phyloP scores from a whole-genome alignment of 1,139 yeast species.

The Candida sp. region DNA sequence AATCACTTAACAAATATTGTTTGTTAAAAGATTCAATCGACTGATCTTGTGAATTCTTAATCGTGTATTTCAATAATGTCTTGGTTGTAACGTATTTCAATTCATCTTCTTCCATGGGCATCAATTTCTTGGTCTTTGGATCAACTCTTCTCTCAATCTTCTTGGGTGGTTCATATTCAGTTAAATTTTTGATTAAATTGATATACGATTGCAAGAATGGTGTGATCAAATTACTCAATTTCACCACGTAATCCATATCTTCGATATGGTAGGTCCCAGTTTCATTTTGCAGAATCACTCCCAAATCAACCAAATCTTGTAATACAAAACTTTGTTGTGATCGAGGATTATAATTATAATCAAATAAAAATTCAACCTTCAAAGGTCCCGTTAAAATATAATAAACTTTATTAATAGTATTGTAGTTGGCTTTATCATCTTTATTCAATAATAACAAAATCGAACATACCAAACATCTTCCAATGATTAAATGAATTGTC shows the following conservation, averaged over 20 bases:
- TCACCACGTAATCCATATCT: conserved; percentile 19
- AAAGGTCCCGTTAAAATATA: conserved; percentile 38
- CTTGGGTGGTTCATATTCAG: conserved; percentile 10
- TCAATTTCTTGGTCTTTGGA: conserved; percentile 5
- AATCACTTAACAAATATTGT: conserved; percentile 41
- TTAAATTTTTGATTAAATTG: conserved; percentile 27
- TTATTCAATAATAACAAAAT: conserved; percentile 19
- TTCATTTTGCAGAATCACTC: conserved; percentile 11
- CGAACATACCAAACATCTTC: conserved; percentile 33
- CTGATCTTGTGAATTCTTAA: conserved; percentile 10
- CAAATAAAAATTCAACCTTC: conserved; percentile 45
- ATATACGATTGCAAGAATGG: conserved; percentile 41
- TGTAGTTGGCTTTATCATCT: conserved; percentile 12
- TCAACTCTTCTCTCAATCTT: conserved; percentile 3
- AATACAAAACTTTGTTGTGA: conserved; percentile 29
- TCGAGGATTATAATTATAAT: conserved; percentile 33
- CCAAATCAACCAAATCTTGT: conserved; percentile 19
- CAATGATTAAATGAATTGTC: conserved; percentile 38
- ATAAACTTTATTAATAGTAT: conserved; percentile 23
- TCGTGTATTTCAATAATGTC: conserved; percentile 31
- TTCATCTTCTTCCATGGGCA: conserved; percentile 10
- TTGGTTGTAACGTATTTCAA: conserved; percentile 35
- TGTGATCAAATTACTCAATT: conserved; percentile 25
- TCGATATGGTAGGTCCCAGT: conserved; percentile 18
- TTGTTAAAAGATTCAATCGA: conserved; percentile 37